Base-by-base conservation (phyloP, 2,329 filamentous ascomycete genomes). In the Fusarium sp. region DNA sequence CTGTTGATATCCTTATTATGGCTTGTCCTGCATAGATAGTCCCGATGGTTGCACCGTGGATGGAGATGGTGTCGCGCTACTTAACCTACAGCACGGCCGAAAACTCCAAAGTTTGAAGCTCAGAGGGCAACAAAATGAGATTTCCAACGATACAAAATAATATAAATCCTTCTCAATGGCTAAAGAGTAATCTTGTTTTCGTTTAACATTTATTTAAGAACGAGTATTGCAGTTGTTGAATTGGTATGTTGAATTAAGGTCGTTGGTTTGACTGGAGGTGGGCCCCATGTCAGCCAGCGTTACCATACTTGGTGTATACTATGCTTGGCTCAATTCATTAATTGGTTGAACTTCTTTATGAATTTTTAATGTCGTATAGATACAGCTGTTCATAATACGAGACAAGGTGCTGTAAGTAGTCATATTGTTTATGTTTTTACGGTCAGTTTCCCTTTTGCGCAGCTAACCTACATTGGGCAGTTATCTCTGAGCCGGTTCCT, bases 131-230 rank as follows among this genome's bases (percentile, higher is more conserved):
- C 16, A 10, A 18, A 18, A 13, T 12, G 34, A 22, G 24, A 22
- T 3, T 38, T 25, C 8, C 1, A 29, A 8, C 10, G 29, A 12
- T 1, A 15, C 1, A 6, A 16, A 16, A 4, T 4, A n/a, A 27
- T 8, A 16, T 1, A 0, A 15, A 18, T 11, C 5, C 0, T 15
- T 5, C 18, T 1, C 6, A 7, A 9, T 22, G 3, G 3, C 3
- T 2, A 13, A 5, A 4, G 6, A 20, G 12, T 18, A 8, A 6
- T 13, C 6, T 16, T 7, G 5, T 20, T 38, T 3, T 6, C 5
- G n/a, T 27, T 16, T 5, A 20, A 29, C 11, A 27, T 16, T 3
- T 29, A 3, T 8, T 6, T 27, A 6, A 6, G 11, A n/a, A 9
- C 16, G 4, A 41, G 11, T 20, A 40, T 27, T 52, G 7, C 7